phyloP scores from a whole-genome alignment of 2,329 filamentous ascomycete genomes.

The Colletotrichum karsti region DNA sequence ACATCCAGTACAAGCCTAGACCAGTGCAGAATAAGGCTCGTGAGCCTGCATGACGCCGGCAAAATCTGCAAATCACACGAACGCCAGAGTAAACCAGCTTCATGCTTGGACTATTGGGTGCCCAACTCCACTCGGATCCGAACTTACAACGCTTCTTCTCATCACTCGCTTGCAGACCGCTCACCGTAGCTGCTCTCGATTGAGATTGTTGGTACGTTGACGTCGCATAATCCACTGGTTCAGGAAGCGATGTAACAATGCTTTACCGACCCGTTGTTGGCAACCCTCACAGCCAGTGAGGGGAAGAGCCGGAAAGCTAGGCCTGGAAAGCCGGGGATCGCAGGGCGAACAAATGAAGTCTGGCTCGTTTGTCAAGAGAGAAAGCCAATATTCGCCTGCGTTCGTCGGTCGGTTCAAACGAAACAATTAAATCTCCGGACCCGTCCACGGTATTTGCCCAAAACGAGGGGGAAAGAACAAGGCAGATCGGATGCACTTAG shows the following conservation, averaged over 20 bases:
- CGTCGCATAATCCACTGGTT: background rate
- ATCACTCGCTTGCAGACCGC: background rate
- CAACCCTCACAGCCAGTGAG: background rate
- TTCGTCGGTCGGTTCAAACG: slow-evolving; percentile 9
- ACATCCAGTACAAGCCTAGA: background rate
- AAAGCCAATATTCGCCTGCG: background rate
- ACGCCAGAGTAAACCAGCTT: background rate
- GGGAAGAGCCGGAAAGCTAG: background rate
- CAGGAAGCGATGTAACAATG: slow-evolving; percentile 22
- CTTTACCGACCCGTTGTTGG: slow-evolving; percentile 5
- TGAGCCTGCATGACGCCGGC: background rate
- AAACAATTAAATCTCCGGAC: slow-evolving; percentile 27
- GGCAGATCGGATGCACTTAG: background rate
- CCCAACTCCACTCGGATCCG: background rate
- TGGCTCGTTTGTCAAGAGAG: background rate
- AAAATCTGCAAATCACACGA: background rate
- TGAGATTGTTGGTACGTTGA: slow-evolving; percentile 8
- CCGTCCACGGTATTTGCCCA: background rate
- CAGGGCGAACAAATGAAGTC: background rate
- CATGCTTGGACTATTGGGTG: slow-evolving; percentile 1
- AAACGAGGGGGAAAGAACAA: background rate
- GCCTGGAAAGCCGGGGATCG: background rate
- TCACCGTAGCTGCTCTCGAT: background rate
- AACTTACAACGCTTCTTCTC: background rate
- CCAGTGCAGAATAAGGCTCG: background rate